Evolutionary conservation across 176 grass and related monocot species (phyloP), one percentile per base, ranked within the genome.

Genomic region (Zea mays): DNA sequence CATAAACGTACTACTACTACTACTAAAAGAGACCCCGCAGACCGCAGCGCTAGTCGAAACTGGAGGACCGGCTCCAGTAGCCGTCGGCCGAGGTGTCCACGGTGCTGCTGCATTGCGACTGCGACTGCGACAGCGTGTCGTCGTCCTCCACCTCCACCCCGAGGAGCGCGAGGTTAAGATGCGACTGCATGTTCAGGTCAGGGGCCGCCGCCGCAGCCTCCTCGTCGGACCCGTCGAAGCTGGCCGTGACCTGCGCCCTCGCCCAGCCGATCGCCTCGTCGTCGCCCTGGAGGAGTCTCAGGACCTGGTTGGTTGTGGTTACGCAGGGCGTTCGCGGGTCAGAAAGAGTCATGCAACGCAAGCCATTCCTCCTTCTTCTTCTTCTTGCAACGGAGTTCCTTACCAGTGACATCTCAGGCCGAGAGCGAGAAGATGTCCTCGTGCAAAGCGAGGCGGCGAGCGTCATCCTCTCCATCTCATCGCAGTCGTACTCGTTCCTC

Each of bases 41-140:
- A 27, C 27, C 27, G 27, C 38, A 39, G 3, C 38, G 19, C 83
- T 88, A 99, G 69, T 96, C 82, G 0, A 98, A 90, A 86, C 92
- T 98, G 1, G 92, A 94, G 1, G 96, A 96, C 0, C 83, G 71
- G 70, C 96, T 96, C 90, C 92, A 90, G 86, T 96, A 99, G 58
- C 84, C 92, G 34, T 91, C 96, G 0, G 87, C 88, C 2, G 91
- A 94, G 43, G 95, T 76, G 78, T 87, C 96, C 10, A 85, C 75
- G 1, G 87, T 92, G 81, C 96, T 99, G 82, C 85, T 99, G 82
- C 85, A 86, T 17, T 58, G 74, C 7, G 96, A 99, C 59, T 91
- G 72, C 4, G 27, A 27, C 27, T 27, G 74, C 7, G 96, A 99
- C 59, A 93, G 72, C 4, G 90, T 76, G 43, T 95, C 96, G 43